Percentiles rank a stretch among this genome's conserved stretches.
Conservation (phyloP, 2,329 filamentous ascomycete species). For the Canariomyces notabilis region DNA sequence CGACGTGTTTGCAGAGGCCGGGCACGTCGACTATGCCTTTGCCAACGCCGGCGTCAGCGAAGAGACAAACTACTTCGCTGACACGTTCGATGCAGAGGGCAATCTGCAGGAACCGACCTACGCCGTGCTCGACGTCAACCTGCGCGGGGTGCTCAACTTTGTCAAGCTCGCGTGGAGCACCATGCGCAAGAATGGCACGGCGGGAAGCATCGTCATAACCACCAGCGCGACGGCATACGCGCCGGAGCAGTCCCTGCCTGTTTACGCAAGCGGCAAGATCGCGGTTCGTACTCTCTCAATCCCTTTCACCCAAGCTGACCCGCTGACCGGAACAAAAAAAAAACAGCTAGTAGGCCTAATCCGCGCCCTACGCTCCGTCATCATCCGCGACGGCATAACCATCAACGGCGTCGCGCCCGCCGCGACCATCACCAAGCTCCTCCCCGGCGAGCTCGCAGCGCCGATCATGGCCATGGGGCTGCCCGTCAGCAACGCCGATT, state of each 20-base stretch:
- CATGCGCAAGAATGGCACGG: conserved; percentile 24
- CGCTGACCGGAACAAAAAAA: too few relatives aligned
- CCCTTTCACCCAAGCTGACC: too few relatives aligned
- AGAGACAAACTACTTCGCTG: conserved; percentile 30
- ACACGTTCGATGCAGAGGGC: conserved; percentile 28
- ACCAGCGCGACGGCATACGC: conserved; percentile 34
- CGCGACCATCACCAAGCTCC: conserved; percentile 30
- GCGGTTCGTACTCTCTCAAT: conserved; percentile 9
- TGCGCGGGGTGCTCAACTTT: conserved; percentile 29
- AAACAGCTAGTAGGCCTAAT: conserved; percentile 28
- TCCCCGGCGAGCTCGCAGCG: conserved; percentile 29
- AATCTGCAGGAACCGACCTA: conserved; percentile 28
- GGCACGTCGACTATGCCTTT: conserved; percentile 22
- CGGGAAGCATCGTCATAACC: conserved; percentile 36
- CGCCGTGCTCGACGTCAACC: conserved; percentile 32
- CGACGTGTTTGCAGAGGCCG: background rate
- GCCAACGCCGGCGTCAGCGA: conserved; percentile 28
- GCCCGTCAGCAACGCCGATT: conserved; percentile 31
- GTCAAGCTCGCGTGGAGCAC: conserved; percentile 30
- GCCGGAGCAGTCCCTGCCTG: conserved; percentile 33
- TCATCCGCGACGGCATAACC: conserved; percentile 28
- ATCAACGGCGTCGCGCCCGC: conserved; percentile 37
- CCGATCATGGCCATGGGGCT: conserved; percentile 30
- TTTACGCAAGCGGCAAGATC: conserved; percentile 27
- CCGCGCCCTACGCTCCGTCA: conserved; percentile 29